Base-by-base conservation (phyloP, 805 yeast species). In the Cyberlindnera mississippiensis region DNA sequence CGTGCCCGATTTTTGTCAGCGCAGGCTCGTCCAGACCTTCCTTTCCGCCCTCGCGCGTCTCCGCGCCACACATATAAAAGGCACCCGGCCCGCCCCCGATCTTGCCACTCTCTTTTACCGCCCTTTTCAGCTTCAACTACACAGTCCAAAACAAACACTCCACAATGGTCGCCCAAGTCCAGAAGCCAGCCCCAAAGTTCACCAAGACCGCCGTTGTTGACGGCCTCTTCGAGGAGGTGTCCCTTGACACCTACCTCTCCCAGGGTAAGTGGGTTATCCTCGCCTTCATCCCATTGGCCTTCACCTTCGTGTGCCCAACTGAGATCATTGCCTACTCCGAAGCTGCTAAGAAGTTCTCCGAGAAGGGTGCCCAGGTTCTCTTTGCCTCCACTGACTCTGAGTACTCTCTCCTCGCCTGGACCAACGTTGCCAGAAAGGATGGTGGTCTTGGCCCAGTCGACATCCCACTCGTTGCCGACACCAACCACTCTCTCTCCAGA, bases 231-330 rank as follows among this genome's bases (percentile, higher is more conserved):
- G 98, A 93, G 76, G 97, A 93, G 63, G 77, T 93, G 59, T 76
- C 95, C 48, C 82, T 93, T 59, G 98, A 91, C 62, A 85, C 87
- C 72, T 93, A 83, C 86, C 49, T 53, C 32, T 40, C 52, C 32
- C 83, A 83, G 75, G 99, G 99, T 64, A 87, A 93, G 73, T 93
- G 97, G 96, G 96, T 93, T 56, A 72, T 93, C 53, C 78, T 93
- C 62, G 98, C 95, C 51, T 93, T 93, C 76, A 84, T 93, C 68
- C 99, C 99, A 70, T 75, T 91, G 79, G 99, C 99, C 40, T 93
- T 93, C 90, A 93, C 99, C 48, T 93, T 93, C 59, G 98, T 93
- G 52, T 93, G 99, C 75, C 99, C 99, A 70, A 93, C 99, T 57
- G 98, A 93, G 78, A 90, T 93, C 76, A 82, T 93, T 71, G 98